These are phyloP conservation scores for Tricholoma flavovirens DNA, from an alignment of 768 basidiomycete species.

Conservation along the genomic window DNA sequence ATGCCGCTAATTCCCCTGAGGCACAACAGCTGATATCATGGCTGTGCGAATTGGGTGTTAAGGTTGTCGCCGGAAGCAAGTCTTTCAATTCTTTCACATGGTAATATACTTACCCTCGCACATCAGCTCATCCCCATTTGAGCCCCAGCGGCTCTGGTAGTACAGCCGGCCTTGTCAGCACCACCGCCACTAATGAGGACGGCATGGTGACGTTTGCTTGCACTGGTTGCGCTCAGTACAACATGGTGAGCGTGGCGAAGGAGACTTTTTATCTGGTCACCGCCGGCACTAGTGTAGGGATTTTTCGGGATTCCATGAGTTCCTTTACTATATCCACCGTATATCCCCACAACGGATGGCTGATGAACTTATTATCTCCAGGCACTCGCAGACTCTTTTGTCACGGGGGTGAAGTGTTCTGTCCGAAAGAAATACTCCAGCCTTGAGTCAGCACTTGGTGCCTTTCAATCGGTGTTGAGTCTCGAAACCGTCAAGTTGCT, in stretches of 20 bases:
- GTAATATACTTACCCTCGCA: neutral
- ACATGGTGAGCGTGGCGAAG: neutral
- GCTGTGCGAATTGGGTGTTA: neutral
- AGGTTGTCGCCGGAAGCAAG: neutral
- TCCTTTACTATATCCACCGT: neutral
- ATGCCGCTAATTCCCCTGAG: neutral
- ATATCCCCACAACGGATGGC: no score
- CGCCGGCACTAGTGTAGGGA: neutral
- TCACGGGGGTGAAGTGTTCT: neutral
- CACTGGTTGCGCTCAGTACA: neutral
- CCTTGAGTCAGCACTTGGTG: neutral
- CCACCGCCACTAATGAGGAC: neutral
- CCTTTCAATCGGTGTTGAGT: neutral
- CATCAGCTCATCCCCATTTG: neutral
- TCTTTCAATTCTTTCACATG: neutral
- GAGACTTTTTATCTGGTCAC: neutral
- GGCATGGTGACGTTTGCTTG: neutral
- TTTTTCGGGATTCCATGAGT: neutral
- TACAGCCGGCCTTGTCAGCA: neutral
- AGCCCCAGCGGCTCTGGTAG: neutral
- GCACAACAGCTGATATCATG: neutral
- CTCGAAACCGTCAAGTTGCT: neutral
- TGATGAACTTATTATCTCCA: neutral
- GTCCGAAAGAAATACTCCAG: neutral
- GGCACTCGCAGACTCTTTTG: neutral